Conservation (phyloP, 1,284 basidiomycete species). For the Leccinum angustisporum region DNA sequence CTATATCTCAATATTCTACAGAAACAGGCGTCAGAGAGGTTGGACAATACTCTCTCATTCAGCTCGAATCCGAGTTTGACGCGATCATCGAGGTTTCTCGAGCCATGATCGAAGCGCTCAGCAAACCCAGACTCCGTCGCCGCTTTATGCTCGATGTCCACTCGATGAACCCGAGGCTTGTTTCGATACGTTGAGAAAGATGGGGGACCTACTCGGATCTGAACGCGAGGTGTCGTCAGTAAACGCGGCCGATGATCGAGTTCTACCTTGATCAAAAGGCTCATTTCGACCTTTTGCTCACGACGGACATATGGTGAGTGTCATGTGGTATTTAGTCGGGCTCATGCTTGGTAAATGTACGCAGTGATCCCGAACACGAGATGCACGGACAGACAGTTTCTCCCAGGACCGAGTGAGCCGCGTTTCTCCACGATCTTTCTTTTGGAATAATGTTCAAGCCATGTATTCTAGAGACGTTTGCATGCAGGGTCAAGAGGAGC, state of each 20-base stretch:
- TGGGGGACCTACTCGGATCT: neutral
- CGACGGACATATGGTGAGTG: neutral
- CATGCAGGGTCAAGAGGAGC: neutral
- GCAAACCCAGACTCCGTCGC: neutral
- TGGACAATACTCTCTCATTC: constrained; percentile 8
- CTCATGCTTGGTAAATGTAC: neutral
- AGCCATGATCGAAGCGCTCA: constrained; percentile 6
- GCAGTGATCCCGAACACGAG: neutral
- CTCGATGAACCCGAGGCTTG: constrained; percentile 5
- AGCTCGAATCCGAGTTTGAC: constrained; percentile 15
- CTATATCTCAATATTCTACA: neutral
- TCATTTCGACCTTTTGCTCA: constrained; percentile 1
- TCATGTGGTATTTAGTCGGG: neutral
- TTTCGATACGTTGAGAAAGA: constrained; percentile 1
- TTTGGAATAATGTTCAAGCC: no score
- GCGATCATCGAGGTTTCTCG: constrained; percentile 1
- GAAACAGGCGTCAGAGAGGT: constrained; percentile 1
- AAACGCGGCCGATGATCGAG: neutral
- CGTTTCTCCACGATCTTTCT: no score
- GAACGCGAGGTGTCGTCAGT: no score
- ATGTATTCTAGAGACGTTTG: no score
- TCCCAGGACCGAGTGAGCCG: no score
- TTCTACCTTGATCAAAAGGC: neutral
- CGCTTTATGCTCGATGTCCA: constrained; percentile 7
- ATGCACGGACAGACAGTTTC: neutral